phyloP scores from a whole-genome alignment of 805 yeast genomes.

The Kuraishia capsulata region DNA sequence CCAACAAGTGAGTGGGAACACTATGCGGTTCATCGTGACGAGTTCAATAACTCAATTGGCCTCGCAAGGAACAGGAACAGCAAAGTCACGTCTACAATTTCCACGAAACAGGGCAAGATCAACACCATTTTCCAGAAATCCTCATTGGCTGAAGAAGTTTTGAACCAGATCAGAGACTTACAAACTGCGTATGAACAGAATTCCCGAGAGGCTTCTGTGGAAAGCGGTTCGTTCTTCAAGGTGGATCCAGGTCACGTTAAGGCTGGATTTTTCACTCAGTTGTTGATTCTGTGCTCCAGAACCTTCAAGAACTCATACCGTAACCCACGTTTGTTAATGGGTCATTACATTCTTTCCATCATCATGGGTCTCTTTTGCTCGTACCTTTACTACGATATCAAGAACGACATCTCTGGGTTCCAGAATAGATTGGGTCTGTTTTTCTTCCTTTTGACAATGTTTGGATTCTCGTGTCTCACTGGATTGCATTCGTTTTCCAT shows the following conservation, averaged over 20 bases:
- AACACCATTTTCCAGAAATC: slow-evolving; percentile 20
- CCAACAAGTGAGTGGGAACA: slow-evolving; percentile 82
- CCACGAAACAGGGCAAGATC: slow-evolving; percentile 3
- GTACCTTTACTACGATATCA: slow-evolving; percentile 68
- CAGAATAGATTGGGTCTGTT: slow-evolving; percentile 92
- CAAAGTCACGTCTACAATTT: slow-evolving; percentile 5
- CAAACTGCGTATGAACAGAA: background rate
- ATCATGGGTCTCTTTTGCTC: slow-evolving; percentile 82
- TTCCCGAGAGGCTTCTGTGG: slow-evolving; percentile 1
- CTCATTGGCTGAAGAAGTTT: slow-evolving; percentile 28
- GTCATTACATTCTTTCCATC: slow-evolving; percentile 74
- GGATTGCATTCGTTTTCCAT: slow-evolving; percentile 83
- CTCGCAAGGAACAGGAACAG: slow-evolving; percentile 9
- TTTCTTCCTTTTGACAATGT: slow-evolving; percentile 81
- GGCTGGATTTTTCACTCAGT: slow-evolving; percentile 58
- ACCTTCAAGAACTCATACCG: slow-evolving; percentile 89
- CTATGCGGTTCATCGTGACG: slow-evolving; percentile 73
- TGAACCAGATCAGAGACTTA: slow-evolving; percentile 24
- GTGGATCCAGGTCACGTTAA: slow-evolving; percentile 25
- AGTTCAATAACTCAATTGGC: slow-evolving; percentile 27
- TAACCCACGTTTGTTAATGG: slow-evolving; percentile 80
- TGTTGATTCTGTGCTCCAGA: slow-evolving; percentile 69
- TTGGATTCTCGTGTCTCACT: slow-evolving; percentile 91
- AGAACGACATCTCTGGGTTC: slow-evolving; percentile 90
- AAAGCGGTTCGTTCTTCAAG: slow-evolving; percentile 16